Evolutionary conservation across 140 eudicot species (phyloP).

Genomic region (Erigeron philadelphicus): DNA sequence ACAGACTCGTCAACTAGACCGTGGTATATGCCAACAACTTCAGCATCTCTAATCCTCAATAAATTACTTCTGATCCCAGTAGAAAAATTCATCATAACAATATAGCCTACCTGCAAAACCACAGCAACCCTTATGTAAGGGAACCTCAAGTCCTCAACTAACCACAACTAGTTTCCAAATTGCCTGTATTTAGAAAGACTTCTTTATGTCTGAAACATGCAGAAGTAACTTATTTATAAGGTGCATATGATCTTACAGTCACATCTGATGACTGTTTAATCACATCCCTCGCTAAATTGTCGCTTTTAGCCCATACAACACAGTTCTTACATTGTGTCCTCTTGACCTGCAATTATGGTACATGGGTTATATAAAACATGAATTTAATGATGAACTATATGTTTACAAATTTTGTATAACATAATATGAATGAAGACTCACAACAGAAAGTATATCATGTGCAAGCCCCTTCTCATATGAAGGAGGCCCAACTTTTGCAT

Average conservation of each 20-base stretch:
- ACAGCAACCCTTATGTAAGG: not conserved
- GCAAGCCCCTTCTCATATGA: conserved; percentile 78
- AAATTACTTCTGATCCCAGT: conserved; percentile 59
- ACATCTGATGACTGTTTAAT: conserved; percentile 56
- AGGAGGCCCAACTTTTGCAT: conserved; percentile 96
- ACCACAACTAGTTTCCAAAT: conserved; percentile 4
- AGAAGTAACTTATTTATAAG: not conserved
- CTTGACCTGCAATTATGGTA: conserved; percentile 53
- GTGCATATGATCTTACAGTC: conserved; percentile 37
- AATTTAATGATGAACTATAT: not conserved
- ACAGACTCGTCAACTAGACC: conserved; percentile 65
- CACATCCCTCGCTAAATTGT: conserved; percentile 66
- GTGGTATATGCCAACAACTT: conserved; percentile 83
- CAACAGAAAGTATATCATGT: conserved; percentile 61
- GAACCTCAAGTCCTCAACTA: not conserved
- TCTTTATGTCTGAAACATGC: not conserved
- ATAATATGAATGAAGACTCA: conserved; percentile 37
- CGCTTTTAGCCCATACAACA: conserved; percentile 92
- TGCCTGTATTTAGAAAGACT: not conserved
- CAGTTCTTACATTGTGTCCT: conserved; percentile 73
- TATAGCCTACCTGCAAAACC: conserved; percentile 74
- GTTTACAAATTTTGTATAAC: conserved; percentile 11
- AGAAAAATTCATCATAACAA: conserved; percentile 72
- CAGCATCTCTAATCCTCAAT: conserved; percentile 71
- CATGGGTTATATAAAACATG: conserved; percentile 8